These are phyloP conservation scores for Isabelozyma pseudorhagii DNA, from an alignment of 805 yeast genomes.

Conservation along the genomic window DNA sequence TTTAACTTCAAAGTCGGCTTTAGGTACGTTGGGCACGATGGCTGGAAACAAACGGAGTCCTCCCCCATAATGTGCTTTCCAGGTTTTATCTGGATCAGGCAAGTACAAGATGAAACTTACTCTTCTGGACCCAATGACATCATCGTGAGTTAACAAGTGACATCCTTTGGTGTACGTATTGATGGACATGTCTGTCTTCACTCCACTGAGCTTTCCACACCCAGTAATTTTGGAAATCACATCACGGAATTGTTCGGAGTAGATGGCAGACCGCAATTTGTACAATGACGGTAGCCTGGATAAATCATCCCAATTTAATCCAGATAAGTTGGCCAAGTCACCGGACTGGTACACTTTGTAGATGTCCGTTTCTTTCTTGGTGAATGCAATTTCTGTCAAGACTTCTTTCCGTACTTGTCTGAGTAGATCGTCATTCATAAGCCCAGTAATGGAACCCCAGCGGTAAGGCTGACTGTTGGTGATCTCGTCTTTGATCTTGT, in stretches of 20 bases:
- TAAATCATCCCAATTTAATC: constrained; percentile 73
- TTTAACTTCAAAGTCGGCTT: constrained; percentile 64
- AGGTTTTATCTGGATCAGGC: constrained; percentile 84
- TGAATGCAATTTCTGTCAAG: constrained; percentile 77
- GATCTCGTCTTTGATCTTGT: constrained; percentile 41
- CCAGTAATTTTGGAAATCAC: constrained; percentile 74
- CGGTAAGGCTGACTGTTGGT: constrained; percentile 68
- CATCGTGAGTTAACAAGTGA: constrained; percentile 93
- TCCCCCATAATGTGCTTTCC: constrained; percentile 96
- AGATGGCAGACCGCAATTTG: constrained; percentile 81
- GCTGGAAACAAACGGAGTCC: constrained; percentile 84
- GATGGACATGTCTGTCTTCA: constrained; percentile 87
- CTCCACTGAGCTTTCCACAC: constrained; percentile 87
- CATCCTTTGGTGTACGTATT: constrained; percentile 92
- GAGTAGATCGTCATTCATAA: constrained; percentile 74
- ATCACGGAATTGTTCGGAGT: constrained; percentile 81
- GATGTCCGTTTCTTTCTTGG: constrained; percentile 94
- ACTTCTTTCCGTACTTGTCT: constrained; percentile 84
- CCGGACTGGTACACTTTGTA: constrained; percentile 89
- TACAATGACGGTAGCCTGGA: constrained; percentile 70
- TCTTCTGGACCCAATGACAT: constrained; percentile 92
- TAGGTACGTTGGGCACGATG: constrained; percentile 84
- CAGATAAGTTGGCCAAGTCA: constrained; percentile 88
- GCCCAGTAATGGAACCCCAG: constrained; percentile 80
- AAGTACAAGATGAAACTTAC: constrained; percentile 89